Evolutionary conservation across 129 eudicot species (phyloP), one percentile per base, ranked within the genome.

Genomic region (Tagetes erecta): DNA sequence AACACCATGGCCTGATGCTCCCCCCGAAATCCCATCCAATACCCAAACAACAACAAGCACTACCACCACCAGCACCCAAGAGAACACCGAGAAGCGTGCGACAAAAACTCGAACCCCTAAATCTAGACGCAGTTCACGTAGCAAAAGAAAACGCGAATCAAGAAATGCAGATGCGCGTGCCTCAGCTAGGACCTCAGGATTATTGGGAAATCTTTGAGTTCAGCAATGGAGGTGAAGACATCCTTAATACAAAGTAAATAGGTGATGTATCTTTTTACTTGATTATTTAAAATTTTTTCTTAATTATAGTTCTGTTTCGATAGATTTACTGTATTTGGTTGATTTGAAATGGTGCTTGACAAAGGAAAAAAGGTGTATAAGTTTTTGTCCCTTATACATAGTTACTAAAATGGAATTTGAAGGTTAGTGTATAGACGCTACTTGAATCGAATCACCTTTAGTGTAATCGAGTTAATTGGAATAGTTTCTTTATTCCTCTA

Each of bases 1-100:
- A 49, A 94, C 99, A 38, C 96, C 97, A 49, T 91, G 98, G 98
- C 93, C 97, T 8, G 97, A 94, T 67, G 82, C 81, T 82, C 88
- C 96, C 50, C 94, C 86, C 33, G 94, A 94, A 64, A 83, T 94
- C 84, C 91, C 93, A 71, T 55, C 81, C 34, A 42, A 33, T 9
- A 50, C 20, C 36, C 83, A 65, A 62, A 84, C 85, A 68, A 71
- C 51, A 40, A 84, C 20, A 51, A 79, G 39, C 41, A 77, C 55
- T 41, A 47, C 41, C 20, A 58, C 20, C 73, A 60, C 64, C 39
- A 34, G 7, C 74, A 66, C 69, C 44, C 80, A 71, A 70, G 96
- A 88, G 71, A 80, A 65, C 63, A 55, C 82, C 3, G 96, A 83
- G 65, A 94, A 86, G 72, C 89, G 82, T 8, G 70, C 86, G 36